phyloP scores from a whole-genome alignment of 306 rosid genomes.

The Prunus salicina region DNA sequence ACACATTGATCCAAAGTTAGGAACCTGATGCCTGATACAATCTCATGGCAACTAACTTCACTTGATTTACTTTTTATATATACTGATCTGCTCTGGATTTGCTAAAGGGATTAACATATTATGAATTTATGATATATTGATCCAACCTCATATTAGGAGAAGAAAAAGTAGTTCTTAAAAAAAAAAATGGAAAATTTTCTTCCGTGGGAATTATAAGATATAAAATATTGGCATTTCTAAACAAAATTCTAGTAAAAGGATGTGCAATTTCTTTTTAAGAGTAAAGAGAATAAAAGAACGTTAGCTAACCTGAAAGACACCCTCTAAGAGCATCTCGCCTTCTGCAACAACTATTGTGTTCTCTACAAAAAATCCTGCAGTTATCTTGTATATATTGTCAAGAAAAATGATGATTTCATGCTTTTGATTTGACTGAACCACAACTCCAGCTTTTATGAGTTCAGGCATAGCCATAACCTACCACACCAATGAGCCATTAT shows the following conservation, averaged over 20 bases:
- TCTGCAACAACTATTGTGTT: constrained; percentile 92
- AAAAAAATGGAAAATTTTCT: not conserved
- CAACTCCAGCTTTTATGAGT: constrained; percentile 1
- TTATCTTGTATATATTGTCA: constrained; percentile 85
- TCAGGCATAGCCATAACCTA: not conserved
- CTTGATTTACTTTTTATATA: not conserved
- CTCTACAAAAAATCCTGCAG: constrained; percentile 90
- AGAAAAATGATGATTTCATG: constrained; percentile 40
- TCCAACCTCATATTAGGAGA: not conserved
- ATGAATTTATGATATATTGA: not conserved
- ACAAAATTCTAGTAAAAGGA: not conserved
- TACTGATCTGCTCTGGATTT: not conserved
- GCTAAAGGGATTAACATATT: not conserved
- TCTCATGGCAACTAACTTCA: not conserved
- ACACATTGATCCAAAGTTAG: not conserved
- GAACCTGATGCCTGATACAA: not conserved
- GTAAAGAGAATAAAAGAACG: not conserved
- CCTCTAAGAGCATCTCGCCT: constrained; percentile 86
- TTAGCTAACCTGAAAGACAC: constrained; percentile 71
- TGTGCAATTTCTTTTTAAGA: not conserved
- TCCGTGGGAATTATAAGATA: not conserved
- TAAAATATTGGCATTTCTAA: not conserved
- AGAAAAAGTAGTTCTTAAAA: not conserved
- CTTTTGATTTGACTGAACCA: constrained; percentile 11
- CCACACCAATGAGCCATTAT: constrained; percentile 6